A percentile compares a stretch with the other conserved stretches of the same genome.
These are phyloP conservation scores for Hebeloma cylindrosporum DNA, from an alignment of 768 basidiomycete species.

Conservation along the genomic window DNA sequence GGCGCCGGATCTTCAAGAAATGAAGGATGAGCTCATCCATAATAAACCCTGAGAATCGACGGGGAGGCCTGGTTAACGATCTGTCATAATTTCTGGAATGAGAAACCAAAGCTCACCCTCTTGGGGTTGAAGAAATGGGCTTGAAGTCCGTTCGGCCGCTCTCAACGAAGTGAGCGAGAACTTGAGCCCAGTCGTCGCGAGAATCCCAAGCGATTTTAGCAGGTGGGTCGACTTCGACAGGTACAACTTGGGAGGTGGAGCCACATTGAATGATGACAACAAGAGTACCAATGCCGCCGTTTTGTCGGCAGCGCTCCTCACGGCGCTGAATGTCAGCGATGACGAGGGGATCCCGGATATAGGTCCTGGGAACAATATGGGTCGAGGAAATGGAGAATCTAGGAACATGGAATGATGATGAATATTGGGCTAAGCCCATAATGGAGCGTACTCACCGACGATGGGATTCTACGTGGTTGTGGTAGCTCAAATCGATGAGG, in stretches of 20 bases:
- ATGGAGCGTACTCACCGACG: slow-evolving; percentile 54
- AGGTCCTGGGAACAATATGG: slow-evolving; percentile 69
- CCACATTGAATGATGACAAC: slow-evolving; percentile 79
- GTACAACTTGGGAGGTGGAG: slow-evolving; percentile 78
- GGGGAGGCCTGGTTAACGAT: slow-evolving; percentile 3
- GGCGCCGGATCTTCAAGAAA: background rate
- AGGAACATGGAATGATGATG: slow-evolving; percentile 22
- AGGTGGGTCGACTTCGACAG: slow-evolving; percentile 81
- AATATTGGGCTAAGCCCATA: slow-evolving; percentile 16
- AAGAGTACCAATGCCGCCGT: slow-evolving; percentile 74
- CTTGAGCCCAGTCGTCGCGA: slow-evolving; percentile 70
- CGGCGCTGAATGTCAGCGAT: slow-evolving; percentile 75
- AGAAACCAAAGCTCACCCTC: slow-evolving; percentile 54
- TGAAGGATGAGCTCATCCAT: slow-evolving; percentile 24
- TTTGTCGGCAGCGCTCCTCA: slow-evolving; percentile 74
- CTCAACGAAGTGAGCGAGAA: slow-evolving; percentile 71
- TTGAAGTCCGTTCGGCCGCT: slow-evolving; percentile 75
- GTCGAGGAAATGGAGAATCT: slow-evolving; percentile 72
- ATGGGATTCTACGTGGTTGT: slow-evolving; percentile 55
- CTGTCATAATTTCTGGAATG: background rate
- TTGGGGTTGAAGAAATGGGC: slow-evolving; percentile 75
- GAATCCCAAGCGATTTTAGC: slow-evolving; percentile 74
- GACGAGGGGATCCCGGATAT: slow-evolving; percentile 75
- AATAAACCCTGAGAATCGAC: slow-evolving; percentile 24
- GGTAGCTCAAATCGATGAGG: slow-evolving; percentile 65